Conservation (phyloP, 805 yeast species). For the Blastobotrys chiropterorum region DNA sequence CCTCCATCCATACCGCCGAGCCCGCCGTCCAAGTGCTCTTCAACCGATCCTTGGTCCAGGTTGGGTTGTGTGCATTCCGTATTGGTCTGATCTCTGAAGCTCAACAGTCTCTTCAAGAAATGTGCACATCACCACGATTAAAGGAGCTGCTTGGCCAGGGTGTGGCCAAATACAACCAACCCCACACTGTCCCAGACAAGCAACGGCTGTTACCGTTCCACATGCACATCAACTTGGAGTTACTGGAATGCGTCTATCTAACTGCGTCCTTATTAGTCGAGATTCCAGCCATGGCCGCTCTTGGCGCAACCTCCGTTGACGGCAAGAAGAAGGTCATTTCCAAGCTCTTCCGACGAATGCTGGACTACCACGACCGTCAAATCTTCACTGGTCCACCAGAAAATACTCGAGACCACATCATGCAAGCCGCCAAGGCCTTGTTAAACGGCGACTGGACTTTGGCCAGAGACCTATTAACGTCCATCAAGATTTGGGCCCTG, state of each 20-base stretch:
- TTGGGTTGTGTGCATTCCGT: constrained; percentile 94
- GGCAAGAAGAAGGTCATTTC: constrained; percentile 60
- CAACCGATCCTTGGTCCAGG: constrained; percentile 92
- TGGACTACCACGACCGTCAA: constrained; percentile 91
- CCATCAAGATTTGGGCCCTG: constrained; percentile 82
- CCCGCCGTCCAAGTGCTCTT: constrained; percentile 82
- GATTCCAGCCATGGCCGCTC: constrained; percentile 82
- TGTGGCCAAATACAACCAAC: constrained; percentile 58
- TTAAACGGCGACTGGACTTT: constrained; percentile 85
- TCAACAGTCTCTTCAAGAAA: constrained; percentile 80
- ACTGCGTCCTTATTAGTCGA: constrained; percentile 86
- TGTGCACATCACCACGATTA: constrained; percentile 76
- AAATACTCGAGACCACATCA: constrained; percentile 85
- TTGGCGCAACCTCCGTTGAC: constrained; percentile 42
- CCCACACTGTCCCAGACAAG: constrained; percentile 45
- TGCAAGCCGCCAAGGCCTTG: constrained; percentile 85
- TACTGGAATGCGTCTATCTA: constrained; percentile 88
- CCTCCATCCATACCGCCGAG: constrained; percentile 77
- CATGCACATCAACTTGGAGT: constrained; percentile 94
- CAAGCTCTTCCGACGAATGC: constrained; percentile 83
- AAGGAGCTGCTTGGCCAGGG: constrained; percentile 95
- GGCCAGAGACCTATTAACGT: constrained; percentile 62
- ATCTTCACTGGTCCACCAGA: constrained; percentile 97
- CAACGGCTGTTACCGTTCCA: constrained; percentile 93
- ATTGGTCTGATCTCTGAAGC: constrained; percentile 78